phyloP scores from a whole-genome alignment of 345 rosid species.

The Gynandropsis gynandra region DNA sequence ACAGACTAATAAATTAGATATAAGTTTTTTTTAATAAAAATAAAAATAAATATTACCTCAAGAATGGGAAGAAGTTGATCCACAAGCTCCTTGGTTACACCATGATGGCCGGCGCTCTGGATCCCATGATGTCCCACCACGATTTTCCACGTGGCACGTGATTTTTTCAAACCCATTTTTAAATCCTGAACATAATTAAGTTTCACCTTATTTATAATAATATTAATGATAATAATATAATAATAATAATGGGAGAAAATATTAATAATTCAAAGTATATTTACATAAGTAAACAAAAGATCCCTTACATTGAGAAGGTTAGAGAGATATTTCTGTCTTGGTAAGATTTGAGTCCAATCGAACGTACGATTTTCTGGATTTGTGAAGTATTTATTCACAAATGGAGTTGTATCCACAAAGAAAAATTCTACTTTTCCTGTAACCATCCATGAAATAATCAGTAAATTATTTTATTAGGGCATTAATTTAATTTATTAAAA shows the following conservation, averaged over 20 bases:
- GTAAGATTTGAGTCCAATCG: slow-evolving; percentile 44
- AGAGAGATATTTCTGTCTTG: slow-evolving; percentile 30
- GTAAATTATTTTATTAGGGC: neutral
- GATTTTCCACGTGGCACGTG: slow-evolving; percentile 52
- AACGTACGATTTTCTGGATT: slow-evolving; percentile 32
- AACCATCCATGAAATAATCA: neutral
- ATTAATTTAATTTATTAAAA: neutral
- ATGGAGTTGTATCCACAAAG: slow-evolving; percentile 55
- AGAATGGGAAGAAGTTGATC: slow-evolving; percentile 45
- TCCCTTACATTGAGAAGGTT: slow-evolving; percentile 34
- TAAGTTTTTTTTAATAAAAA: neutral
- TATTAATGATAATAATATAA: neutral
- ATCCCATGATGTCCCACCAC: slow-evolving; percentile 61
- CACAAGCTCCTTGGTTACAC: slow-evolving; percentile 47
- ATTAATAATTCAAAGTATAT: neutral
- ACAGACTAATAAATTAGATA: neutral
- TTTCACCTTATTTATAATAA: too few species aligned
- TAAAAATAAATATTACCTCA: slow-evolving; percentile 22
- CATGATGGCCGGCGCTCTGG: slow-evolving; percentile 49
- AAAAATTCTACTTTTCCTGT: slow-evolving; percentile 44
- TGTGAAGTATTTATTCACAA: slow-evolving; percentile 41
- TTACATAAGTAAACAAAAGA: neutral
- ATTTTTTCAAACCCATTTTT: slow-evolving; percentile 33
- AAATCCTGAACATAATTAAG: slow-evolving; percentile 36
- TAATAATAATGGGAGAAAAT: neutral